These are phyloP conservation scores for Punctularia strigosozonata DNA, from an alignment of 768 basidiomycete genomes.

Conservation along the genomic window DNA sequence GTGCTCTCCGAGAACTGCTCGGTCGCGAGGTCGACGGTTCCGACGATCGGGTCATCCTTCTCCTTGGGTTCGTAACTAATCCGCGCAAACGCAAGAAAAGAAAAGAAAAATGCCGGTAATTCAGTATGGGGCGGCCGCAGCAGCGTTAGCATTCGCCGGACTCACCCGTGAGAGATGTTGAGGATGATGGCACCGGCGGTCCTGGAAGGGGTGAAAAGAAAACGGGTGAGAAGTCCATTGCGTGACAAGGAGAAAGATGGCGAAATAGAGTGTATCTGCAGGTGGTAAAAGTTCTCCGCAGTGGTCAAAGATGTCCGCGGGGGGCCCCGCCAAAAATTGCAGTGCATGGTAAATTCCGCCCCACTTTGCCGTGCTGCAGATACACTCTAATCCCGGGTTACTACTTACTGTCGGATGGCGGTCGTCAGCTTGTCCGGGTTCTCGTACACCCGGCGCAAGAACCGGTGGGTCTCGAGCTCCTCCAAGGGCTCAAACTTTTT, in stretches of 20 bases:
- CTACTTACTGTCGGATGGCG: constrained; percentile 28
- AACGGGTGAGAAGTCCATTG: too few relatives aligned
- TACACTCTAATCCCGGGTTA: background rate
- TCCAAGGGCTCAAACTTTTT: constrained; percentile 22
- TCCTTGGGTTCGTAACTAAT: constrained; percentile 14
- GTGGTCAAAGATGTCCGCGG: too few relatives aligned
- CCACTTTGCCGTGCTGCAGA: too few relatives aligned
- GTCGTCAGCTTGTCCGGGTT: constrained; percentile 24
- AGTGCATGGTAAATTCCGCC: too few relatives aligned
- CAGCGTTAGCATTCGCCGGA: too few relatives aligned
- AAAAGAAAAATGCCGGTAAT: too few relatives aligned
- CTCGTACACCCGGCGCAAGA: constrained; percentile 27
- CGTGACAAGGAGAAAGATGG: too few relatives aligned
- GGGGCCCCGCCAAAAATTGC: too few relatives aligned
- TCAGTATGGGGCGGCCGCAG: too few relatives aligned
- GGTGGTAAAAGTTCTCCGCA: too few relatives aligned
- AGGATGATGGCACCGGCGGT: constrained; percentile 15
- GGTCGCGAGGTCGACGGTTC: constrained; percentile 14
- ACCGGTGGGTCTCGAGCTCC: constrained; percentile 29
- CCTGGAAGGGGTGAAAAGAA: constrained; percentile 9
- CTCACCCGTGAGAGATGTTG: constrained; percentile 18
- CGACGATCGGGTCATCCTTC: constrained; percentile 13
- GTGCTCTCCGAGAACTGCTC: constrained; percentile 12
- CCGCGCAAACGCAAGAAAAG: too few relatives aligned
- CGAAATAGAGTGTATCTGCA: too few relatives aligned